Evolutionary conservation across 2,329 filamentous ascomycete genomes (phyloP), one percentile per base, ranked within the genome.

Genomic region (Phyllosticta paracitricarpa): DNA sequence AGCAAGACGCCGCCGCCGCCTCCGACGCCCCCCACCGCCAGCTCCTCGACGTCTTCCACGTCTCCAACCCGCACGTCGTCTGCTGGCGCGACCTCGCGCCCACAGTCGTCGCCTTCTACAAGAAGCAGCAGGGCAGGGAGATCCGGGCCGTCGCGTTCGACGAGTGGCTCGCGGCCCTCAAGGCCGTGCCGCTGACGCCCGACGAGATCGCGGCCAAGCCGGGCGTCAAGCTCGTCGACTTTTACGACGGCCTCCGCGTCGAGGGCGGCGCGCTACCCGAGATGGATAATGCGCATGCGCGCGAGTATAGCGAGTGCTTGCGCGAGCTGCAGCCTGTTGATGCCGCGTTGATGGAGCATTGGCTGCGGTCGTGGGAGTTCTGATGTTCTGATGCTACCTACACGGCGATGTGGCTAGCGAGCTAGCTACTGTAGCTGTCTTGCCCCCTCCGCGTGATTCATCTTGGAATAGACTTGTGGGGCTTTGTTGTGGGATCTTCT

Each of bases 181-280:
- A 56, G 54, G 28, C 10, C 22, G 59, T 58, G 14, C 57, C 62
- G 54, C 24, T 61, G 57, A 59, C 58, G 6, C 35, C 28, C 26
- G 62, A 63, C 7, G 62, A 61, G 25, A 26, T 65, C 2, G 62
- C 56, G 30, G 17, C 2, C 25, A 61, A 62, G 53, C 64, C 64
- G 1, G 64, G 57, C 4, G 59, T 65, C 2, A 65, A 65, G 63
- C 52, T 65, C 25, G 9, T 64, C 3, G 64, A 64, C 17, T 65
- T 65, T 25, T 65, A 61, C 22, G 53, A 62, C 28, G 64, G 57
- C 8, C 40, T 64, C 58, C 40, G 17, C 35, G 14, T 25, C 1
- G 53, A 55, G 56, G 57, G 61, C 2, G 61, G 61, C 9, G 52
- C 54, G 53, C 30, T 58, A 53, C 61, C 57, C 26, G 35, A 40